Conservation (phyloP, 2,329 filamentous ascomycete species). For the Capronia americana region DNA sequence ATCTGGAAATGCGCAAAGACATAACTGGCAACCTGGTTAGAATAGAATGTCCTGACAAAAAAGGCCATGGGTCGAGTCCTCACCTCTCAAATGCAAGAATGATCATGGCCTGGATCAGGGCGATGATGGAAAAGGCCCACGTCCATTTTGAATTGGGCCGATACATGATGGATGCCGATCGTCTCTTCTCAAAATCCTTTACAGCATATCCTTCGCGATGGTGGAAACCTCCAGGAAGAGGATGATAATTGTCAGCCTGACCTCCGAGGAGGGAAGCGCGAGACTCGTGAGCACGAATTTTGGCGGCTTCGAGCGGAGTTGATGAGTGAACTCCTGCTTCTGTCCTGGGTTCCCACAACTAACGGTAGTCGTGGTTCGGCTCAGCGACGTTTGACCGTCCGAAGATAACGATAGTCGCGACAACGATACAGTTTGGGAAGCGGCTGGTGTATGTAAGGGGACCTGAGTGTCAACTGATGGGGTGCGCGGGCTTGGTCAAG, state of each 20-base stretch:
- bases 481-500: not conserved
- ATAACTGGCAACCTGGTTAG: slow-evolving; percentile 63
- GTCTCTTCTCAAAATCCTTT: slow-evolving; percentile 38
- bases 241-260: slow-evolving; percentile 58
- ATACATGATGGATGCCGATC: slow-evolving; percentile 61
- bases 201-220: slow-evolving; percentile 58
- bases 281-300: slow-evolving; percentile 63
- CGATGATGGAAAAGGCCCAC: slow-evolving; percentile 78
- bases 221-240: slow-evolving; percentile 57
- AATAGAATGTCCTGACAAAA: not conserved
- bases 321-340: slow-evolving; percentile 2
- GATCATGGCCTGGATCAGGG: slow-evolving; percentile 76
- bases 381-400: slow-evolving; percentile 29
- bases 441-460: slow-evolving; percentile 1
- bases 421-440: not conserved
- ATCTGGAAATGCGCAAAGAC: slow-evolving; percentile 86
- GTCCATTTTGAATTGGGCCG: slow-evolving; percentile 86
- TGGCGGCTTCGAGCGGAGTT: slow-evolving; percentile 43
- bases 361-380: slow-evolving; percentile 28
- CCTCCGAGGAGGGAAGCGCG: slow-evolving; percentile 65
- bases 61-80: slow-evolving; percentile 50
- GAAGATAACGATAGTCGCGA: slow-evolving; percentile 10
- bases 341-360: slow-evolving; percentile 29
- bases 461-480: slow-evolving; percentile 14
- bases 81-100: slow-evolving; percentile 87